phyloP scores from a whole-genome alignment of 768 basidiomycete genomes.

The Termitomyces sp. region DNA sequence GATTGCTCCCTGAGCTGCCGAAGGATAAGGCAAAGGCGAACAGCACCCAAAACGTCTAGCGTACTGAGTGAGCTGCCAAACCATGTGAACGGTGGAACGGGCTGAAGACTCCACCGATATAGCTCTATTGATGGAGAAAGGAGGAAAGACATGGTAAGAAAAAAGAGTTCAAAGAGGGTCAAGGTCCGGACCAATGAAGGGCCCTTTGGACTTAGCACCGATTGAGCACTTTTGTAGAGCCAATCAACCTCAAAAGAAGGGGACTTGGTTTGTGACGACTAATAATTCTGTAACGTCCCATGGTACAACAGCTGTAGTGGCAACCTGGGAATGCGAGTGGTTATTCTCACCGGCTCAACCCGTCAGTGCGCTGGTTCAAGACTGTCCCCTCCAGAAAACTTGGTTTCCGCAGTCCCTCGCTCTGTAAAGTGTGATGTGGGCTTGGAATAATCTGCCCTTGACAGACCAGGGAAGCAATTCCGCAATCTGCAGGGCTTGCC shows the following conservation, averaged over 20 bases:
- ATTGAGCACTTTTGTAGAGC: too few relatives aligned
- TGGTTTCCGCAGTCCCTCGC: slow-evolving; percentile 71
- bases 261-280: neutral
- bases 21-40: slow-evolving; percentile 65
- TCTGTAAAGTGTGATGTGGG: slow-evolving; percentile 53
- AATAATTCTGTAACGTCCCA: slow-evolving; percentile 13
- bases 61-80: slow-evolving; percentile 54
- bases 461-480: slow-evolving; percentile 91
- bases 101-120: slow-evolving; percentile 48
- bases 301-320: slow-evolving; percentile 79
- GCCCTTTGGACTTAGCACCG: too few relatives aligned
- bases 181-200: neutral
- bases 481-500: slow-evolving; percentile 82
- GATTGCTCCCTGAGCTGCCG: slow-evolving; percentile 58
- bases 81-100: slow-evolving; percentile 64
- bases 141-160: slow-evolving; percentile 24
- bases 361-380: slow-evolving; percentile 89
- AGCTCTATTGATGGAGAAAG: slow-evolving; percentile 39
- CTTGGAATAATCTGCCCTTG: slow-evolving; percentile 84
- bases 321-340: slow-evolving; percentile 75
- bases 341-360: slow-evolving; percentile 51
- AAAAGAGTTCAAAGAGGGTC: neutral
- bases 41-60: slow-evolving; percentile 60
- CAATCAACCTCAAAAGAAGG: too few relatives aligned
- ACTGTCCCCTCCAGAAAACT: slow-evolving; percentile 93